Conservation (phyloP, 441 rosid genomes). For the Populus trichocarpa region DNA sequence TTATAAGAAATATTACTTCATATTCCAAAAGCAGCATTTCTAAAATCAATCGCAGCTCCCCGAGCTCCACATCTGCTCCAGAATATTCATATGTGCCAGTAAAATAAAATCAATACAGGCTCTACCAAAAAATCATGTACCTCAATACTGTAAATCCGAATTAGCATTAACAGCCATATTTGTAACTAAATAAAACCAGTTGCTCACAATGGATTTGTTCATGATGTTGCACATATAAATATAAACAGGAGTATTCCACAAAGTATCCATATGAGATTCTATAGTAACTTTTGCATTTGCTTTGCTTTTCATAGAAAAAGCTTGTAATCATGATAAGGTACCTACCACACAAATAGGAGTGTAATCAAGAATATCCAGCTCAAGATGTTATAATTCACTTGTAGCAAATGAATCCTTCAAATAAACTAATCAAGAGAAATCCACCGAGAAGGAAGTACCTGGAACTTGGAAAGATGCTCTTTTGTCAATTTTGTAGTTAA, state of each 20-base stretch:
- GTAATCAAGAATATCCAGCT: not conserved
- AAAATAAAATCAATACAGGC: not conserved
- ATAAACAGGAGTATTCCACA: not conserved
- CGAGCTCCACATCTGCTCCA: not conserved
- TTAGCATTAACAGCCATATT: not conserved
- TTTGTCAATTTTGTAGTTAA: slow-evolving; percentile 62
- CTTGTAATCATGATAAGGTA: not conserved
- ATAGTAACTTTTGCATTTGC: not conserved
- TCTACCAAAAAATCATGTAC: not conserved
- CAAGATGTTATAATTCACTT: not conserved
- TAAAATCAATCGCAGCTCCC: not conserved
- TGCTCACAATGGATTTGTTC: not conserved
- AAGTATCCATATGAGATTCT: not conserved
- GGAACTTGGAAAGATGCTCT: slow-evolving; percentile 67
- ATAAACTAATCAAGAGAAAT: not conserved
- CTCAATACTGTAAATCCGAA: not conserved
- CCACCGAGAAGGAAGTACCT: slow-evolving; percentile 37
- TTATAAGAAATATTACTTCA: not conserved
- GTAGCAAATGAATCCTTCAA: not conserved
- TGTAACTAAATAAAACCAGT: not conserved
- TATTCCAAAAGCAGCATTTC: not conserved
- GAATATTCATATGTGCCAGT: not conserved
- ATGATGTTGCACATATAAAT: not conserved
- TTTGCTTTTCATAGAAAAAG: not conserved
- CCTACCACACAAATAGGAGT: not conserved